Conservation (phyloP, 257 asterid species). For the Paraleonurus japonicus region DNA sequence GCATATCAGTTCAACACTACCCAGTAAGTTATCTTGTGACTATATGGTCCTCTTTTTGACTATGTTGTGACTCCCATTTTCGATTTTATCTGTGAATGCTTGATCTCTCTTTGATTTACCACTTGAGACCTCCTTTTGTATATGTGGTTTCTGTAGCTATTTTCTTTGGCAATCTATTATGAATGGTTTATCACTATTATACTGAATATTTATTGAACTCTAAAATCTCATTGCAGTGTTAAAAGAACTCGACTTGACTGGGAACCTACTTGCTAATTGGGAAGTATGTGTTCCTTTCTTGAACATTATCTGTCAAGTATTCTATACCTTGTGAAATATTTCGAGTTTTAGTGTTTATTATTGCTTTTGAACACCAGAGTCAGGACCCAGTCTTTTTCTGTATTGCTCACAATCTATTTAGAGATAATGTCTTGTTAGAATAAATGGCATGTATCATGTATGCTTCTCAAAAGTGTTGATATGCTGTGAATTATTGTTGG, state of each 20-base stretch:
- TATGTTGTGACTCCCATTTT: not conserved
- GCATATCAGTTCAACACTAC: constrained; percentile 51
- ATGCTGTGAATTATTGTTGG: constrained; percentile 15
- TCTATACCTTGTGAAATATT: not conserved
- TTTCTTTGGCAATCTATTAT: not conserved
- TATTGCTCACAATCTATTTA: not conserved
- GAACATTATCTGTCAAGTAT: not conserved
- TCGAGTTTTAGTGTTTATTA: constrained; percentile 6
- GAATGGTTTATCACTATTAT: not conserved
- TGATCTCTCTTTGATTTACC: constrained; percentile 9
- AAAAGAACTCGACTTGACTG: constrained; percentile 94
- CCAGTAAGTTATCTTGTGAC: constrained; percentile 55
- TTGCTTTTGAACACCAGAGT: constrained; percentile 1
- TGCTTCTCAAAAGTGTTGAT: not conserved
- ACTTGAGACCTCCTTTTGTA: not conserved
- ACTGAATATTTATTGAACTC: constrained; percentile 17
- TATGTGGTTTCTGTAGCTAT: constrained; percentile 1
- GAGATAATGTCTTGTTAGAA: constrained; percentile 7
- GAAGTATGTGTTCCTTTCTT: constrained; percentile 54
- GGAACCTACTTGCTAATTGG: constrained; percentile 80
- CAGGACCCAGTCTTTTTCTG: not conserved
- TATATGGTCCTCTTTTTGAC: not conserved
- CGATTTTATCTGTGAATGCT: not conserved
- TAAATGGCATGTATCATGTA: not conserved
- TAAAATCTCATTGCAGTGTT: constrained; percentile 53